Evolutionary conservation across 306 rosid species (phyloP), one percentile per base, ranked within the genome.

Genomic region (Comarum palustre): DNA sequence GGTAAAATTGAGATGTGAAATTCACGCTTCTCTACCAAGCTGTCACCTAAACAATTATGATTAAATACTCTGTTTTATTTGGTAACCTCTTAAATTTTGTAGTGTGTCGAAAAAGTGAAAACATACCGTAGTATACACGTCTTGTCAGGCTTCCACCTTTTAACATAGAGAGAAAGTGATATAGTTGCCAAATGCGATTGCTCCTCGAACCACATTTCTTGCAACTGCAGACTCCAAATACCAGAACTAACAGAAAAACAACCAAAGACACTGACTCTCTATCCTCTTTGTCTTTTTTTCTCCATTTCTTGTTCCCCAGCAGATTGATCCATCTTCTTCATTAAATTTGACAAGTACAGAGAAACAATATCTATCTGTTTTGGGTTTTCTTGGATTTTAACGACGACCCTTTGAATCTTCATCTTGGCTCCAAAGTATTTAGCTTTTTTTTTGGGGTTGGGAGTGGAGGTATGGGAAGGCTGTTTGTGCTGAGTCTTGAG

Each of bases 401-500:
- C 75, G 55, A 46, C 82, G 74, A 66, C 78, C 81, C 62, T 75
- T 55, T 22, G 17, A 57, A 72, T 75, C 67, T 60, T 62, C 36
- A 17, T 22, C 36, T 63, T n/a, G 54, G 54, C 71, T 75, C 61
- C 43, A 55, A 22, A 63, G 67, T 57, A 68, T 12, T 39, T 69
- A 73, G 70, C 27, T 45, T 68, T 52, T 81, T 73, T 74, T 52
- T 81, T 73, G 72, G 42, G 47, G 72, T 38, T 36, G 5, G 55
- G 43, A 29, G 65, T 63, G 51, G 74, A 78, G 71, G 59, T 66
- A 90, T 90, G 96, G 96, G 96, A 38, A 88, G 94, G 72, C 79
- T 90, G 82, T 90, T 86, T 83, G 84, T 86, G 85, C 82, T 85
- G 82, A 85, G 78, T 77, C 81, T 88, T 34, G 96, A 90, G 51